Base-by-base conservation (phyloP, 805 yeast species). In the Teunomyces aglyptinius region DNA sequence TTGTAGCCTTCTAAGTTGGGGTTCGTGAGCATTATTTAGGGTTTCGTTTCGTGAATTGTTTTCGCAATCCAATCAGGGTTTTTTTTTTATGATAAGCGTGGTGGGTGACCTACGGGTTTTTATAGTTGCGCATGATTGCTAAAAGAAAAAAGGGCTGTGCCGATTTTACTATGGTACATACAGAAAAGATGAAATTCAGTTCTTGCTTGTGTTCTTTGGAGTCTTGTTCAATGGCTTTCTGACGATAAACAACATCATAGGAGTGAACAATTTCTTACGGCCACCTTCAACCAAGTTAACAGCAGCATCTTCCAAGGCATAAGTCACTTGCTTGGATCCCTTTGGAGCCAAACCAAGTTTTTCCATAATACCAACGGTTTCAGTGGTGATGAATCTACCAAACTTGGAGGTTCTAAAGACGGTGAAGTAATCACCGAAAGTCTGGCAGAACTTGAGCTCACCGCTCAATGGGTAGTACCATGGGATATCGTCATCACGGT, bases 391-490 rank as follows among this genome's bases (percentile, higher is more conserved):
- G 61, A 77, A 76, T 80, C 98, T 88, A 62, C 99, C 99, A 3
- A 89, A 38, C 51, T 70, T 76, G 20, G 96, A 86, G 46, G 97
- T 89, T 80, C 98, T 89, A 75, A 88, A 79, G 58, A 87, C 82
- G 33, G 98, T 90, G 60, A 80, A 80, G 48, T 88, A 63, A 68
- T 94, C 99, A 48, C 82, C 75, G 13, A 89, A 46, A 44, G 83
- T 74, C 74, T 91, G 97, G 46, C 88, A 80, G 71, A 88, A 85
- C 71, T 81, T 86, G 88, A 90, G 84, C 57, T 92, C 96, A 63
- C 99, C 99, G 52, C 94, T 78, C 63, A 94, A 79, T 59, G 99
- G 99, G 68, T 90, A 90, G 75, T 87, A 94, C 99, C 99, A 94
- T 57, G 99, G 99, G 54, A 94, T 79, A 43, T 78, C 87, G 64